These are phyloP conservation scores for Phyllosticta citrichinensis DNA, from an alignment of 2,329 filamentous ascomycete genomes.

Conservation along the genomic window DNA sequence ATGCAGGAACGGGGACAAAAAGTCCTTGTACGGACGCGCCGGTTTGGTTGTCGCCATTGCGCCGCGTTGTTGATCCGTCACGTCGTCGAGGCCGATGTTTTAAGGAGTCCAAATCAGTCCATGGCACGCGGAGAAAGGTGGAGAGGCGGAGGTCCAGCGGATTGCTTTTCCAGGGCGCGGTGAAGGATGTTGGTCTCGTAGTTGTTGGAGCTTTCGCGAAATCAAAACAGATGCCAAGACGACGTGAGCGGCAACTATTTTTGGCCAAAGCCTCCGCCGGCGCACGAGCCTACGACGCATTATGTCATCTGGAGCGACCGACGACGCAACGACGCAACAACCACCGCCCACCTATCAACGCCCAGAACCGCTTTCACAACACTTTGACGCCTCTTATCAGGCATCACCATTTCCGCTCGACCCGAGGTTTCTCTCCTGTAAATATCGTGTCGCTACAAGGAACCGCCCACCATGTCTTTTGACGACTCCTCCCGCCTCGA, in stretches of 20 bases:
- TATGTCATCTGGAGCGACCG: conserved; percentile 7
- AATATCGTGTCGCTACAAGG: not conserved
- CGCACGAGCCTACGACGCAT: not conserved
- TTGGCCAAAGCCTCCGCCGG: not conserved
- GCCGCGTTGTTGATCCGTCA: conserved; percentile 6
- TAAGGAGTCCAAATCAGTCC: not conserved
- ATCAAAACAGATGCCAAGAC: conserved; percentile 7
- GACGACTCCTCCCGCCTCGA: conserved; percentile 78
- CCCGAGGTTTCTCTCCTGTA: not conserved
- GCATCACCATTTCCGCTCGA: not conserved
- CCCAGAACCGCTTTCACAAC: not conserved
- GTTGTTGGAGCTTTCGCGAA: conserved; percentile 10
- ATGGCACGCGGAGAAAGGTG: not conserved
- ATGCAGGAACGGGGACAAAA: conserved; percentile 80
- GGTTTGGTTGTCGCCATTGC: conserved; percentile 1
- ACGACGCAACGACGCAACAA: not conserved
- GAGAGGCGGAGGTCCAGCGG: not conserved
- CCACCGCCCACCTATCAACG: conserved; percentile 1
- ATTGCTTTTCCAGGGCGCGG: not conserved
- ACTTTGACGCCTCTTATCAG: conserved; percentile 1
- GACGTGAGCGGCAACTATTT: not conserved
- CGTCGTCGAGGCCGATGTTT: conserved; percentile 17
- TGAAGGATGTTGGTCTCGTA: not conserved
- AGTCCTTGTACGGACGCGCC: conserved; percentile 71
- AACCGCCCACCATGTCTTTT: conserved; percentile 63